Evolutionary conservation across 2,329 filamentous ascomycete genomes (phyloP), one percentile per base, ranked within the genome.

Genomic region (Ceratocystis colombiana): DNA sequence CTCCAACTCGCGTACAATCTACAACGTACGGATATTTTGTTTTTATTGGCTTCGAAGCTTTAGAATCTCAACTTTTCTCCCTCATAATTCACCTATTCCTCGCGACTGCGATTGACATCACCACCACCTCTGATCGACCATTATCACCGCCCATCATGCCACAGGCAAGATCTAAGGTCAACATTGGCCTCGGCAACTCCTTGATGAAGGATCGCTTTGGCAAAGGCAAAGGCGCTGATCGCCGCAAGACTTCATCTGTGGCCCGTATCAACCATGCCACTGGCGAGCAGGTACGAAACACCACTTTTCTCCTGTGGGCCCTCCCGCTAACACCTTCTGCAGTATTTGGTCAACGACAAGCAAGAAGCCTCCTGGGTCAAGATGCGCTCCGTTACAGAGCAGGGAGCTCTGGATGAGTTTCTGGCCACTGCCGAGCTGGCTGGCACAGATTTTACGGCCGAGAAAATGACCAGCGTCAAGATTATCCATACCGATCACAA

Each of bases 171-270:
- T 96, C 91, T 70, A 97, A 96, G 77, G 96, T 92, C 77, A 83
- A 86, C 72, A 90, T 96, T 73, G 94, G 94, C 75, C 86, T 99
- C 78, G 94, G 94, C 75, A 96, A 96, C 79, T 86, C 88, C 78
- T 84, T 99, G 75, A 99, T 99, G 94, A 97, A 97, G 75, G 94
- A 97, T 78, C 88, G 93, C 67, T 96, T 97, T 76, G 90, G 92
- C 73, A 96, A 94, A 78, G 89, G 90, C 73, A 96, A 95, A 77
- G 89, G 90, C 70, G 75, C 82, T 64, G 88, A 92, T 75, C 87
- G 91, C 75, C 93, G 90, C 77, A 88, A 88, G 74, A 83, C 74
- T 4, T 74, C 76, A 0, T 79, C 77, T 62, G 79, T 84, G 68
- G 82, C 80, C 28, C 85, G 89, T 73, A 88, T 90, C 70, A 86